Evolutionary conservation across 805 yeast genomes (phyloP), one percentile per base, ranked within the genome.

Genomic region (Teunomyces barrocoloradensis): DNA sequence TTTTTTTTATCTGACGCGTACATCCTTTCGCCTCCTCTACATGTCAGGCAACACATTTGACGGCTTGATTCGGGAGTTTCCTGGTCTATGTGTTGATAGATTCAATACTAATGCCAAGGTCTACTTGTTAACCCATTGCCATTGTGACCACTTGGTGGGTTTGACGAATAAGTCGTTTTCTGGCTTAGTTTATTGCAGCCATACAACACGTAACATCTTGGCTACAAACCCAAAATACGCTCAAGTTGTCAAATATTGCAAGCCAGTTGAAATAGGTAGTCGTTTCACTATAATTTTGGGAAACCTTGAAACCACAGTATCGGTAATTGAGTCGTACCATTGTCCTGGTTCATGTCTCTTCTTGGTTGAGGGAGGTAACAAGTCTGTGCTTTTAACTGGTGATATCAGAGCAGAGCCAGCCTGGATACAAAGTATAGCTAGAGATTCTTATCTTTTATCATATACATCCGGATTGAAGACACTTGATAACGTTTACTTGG

Each of bases 341-440:
- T 82, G 87, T 55, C 80, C 84, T 10, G 87, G 86, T 3, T 70
- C 84, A 3, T 68, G 71, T 2, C 78, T 81, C 82, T 75, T 78
- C 47, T 66, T 82, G 25, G 47, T 82, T 1, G 77, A 77, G 49
- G 61, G 61, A 12, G 37, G 44, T 1, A 34, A 11, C 47, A 49
- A 42, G 7, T 58, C 79, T 0, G 74, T 81, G 1, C 63, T 82
- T 6, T 65, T 72, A 27, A 81, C 86, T 0, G 87, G 86, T 2
- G 87, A 82, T 54, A 46, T 79, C 3, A 63, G 85, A 23, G 83
- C 83, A 5, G 86, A 82, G 56, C 40, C 51, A 1, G 77, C 81
- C 79, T 79, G 81, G 75, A 58, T 72, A 1, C 64, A 71, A 13
- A 47, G 64, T 10, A 54, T 75, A n/a, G 49, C 51, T 0, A 66